Evolutionary conservation across 192 early-diverging fungal species (phyloP).

Genomic region (Backusella parvicylindrica): DNA sequence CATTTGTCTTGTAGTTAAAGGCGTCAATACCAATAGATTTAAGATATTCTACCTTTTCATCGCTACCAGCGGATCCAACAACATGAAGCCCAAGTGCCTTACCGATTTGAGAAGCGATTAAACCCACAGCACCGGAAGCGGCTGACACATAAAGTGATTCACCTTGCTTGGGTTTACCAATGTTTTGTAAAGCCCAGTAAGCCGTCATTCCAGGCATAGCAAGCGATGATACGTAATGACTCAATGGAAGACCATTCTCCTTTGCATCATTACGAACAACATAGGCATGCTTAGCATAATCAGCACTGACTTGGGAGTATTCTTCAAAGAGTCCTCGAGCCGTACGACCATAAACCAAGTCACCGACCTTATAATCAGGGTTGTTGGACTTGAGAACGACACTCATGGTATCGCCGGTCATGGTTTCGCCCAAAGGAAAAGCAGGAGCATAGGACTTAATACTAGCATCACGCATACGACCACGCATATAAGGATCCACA

Average conservation of each 20-base stretch:
- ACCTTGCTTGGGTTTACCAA: conserved; percentile 73
- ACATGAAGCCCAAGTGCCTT: conserved; percentile 73
- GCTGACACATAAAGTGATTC: conserved; percentile 83
- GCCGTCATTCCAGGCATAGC: conserved; percentile 85
- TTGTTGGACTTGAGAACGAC: conserved; percentile 66
- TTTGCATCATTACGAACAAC: conserved; percentile 38
- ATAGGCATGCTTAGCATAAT: conserved; percentile 18
- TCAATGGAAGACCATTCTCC: conserved; percentile 45
- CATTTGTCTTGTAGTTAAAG: conserved; percentile 89
- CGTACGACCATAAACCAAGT: conserved; percentile 52
- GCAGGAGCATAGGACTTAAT: conserved; percentile 40
- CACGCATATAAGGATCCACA: conserved; percentile 74
- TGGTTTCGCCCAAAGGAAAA: conserved; percentile 55
- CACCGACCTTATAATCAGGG: conserved; percentile 53
- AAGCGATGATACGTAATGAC: conserved; percentile 59
- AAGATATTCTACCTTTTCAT: conserved; percentile 79
- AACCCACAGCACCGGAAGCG: conserved; percentile 71
- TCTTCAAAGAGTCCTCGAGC: conserved; percentile 52
- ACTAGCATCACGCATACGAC: conserved; percentile 54
- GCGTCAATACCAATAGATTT: conserved; percentile 72
- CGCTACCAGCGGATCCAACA: conserved; percentile 77
- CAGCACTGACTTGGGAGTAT: conserved; percentile 44
- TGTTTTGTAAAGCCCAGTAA: conserved; percentile 53
- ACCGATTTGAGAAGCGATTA: conserved; percentile 72
- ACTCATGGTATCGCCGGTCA: conserved; percentile 59